Percentiles rank a stretch among this genome's conserved stretches.
Evolutionary conservation across 2,329 filamentous ascomycete species (phyloP).

Genomic region (Fusarium euwallaceae): DNA sequence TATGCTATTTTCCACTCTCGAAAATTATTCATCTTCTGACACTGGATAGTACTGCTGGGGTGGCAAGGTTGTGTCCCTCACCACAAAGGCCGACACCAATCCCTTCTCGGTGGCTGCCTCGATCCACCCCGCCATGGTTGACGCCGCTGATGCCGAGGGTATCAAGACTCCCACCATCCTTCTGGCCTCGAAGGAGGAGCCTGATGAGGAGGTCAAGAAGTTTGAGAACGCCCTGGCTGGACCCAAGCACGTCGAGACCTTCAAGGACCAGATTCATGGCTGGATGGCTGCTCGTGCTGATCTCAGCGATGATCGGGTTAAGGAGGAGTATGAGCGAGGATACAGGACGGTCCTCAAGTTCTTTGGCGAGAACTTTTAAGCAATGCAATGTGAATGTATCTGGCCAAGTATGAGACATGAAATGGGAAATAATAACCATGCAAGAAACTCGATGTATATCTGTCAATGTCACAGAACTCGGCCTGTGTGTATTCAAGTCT

Average conservation of each 20-base stretch:
- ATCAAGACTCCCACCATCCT: conserved; percentile 73
- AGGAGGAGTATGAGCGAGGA: conserved; percentile 72
- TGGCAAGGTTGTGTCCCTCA: conserved; percentile 73
- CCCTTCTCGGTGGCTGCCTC: conserved; percentile 68
- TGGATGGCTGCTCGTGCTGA: conserved; percentile 79
- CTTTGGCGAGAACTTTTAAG: conserved; percentile 65
- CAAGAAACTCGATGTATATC: not conserved
- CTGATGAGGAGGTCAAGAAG: conserved; percentile 65
- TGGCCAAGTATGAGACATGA: conserved; percentile 23
- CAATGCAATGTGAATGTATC: conserved; percentile 5
- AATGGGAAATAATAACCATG: conserved; percentile 7
- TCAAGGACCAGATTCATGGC: conserved; percentile 76
- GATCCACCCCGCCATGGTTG: conserved; percentile 74
- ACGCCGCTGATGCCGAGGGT: conserved; percentile 69
- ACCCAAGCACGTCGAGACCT: conserved; percentile 74
- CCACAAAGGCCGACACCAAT: conserved; percentile 63
- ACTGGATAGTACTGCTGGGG: conserved; percentile 74
- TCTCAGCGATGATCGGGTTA: conserved; percentile 67
- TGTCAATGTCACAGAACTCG: not conserved
- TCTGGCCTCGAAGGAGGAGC: conserved; percentile 76
- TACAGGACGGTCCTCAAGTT: conserved; percentile 72
- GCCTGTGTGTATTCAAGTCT: not conserved
- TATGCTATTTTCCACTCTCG: conserved; percentile 50
- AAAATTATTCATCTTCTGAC: conserved; percentile 1
- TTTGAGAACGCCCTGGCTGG: conserved; percentile 67